Evolutionary conservation across 1,284 basidiomycete species (phyloP).

Genomic region (Ustilago trichophora): DNA sequence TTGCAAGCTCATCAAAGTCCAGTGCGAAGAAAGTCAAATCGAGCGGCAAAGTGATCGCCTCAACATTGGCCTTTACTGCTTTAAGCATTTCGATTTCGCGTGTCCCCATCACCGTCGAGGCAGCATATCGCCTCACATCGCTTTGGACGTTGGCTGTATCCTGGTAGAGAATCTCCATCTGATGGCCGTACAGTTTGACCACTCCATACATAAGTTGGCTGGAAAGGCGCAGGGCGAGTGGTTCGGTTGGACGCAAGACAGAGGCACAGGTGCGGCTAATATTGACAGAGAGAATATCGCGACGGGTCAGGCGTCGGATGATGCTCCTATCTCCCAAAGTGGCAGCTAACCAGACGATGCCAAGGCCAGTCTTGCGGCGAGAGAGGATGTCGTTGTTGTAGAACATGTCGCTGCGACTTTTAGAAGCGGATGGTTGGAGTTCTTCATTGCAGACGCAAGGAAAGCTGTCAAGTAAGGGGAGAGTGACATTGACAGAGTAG

Average conservation of each 20-base stretch:
- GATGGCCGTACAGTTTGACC: constrained; percentile 50
- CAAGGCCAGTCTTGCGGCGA: constrained; percentile 43
- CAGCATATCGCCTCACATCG: constrained; percentile 21
- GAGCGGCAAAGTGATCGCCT: constrained; percentile 38
- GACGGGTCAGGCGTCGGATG: constrained; percentile 39
- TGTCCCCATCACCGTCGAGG: neutral
- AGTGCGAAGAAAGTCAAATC: constrained; percentile 36
- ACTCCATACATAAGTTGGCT: constrained; percentile 55
- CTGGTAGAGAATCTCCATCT: constrained; percentile 28
- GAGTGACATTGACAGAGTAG: no score
- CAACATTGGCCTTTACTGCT: no score
- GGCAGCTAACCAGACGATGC: constrained; percentile 59
- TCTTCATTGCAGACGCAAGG: no score
- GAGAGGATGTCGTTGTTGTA: constrained; percentile 54
- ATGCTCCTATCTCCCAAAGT: constrained; percentile 46
- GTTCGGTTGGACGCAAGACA: constrained; percentile 37
- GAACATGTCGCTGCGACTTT: constrained; percentile 32
- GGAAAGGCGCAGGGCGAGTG: constrained; percentile 54
- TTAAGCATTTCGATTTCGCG: constrained; percentile 38
- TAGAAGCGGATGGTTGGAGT: no score
- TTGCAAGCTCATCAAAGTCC: constrained; percentile 28
- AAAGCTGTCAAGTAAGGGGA: no score
- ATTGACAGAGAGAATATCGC: constrained; percentile 44
- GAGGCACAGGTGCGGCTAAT: constrained; percentile 36
- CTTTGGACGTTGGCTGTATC: constrained; percentile 33